These are phyloP conservation scores for Westerdykella aurantiaca DNA, from an alignment of 2,329 filamentous ascomycete species.

Conservation along the genomic window DNA sequence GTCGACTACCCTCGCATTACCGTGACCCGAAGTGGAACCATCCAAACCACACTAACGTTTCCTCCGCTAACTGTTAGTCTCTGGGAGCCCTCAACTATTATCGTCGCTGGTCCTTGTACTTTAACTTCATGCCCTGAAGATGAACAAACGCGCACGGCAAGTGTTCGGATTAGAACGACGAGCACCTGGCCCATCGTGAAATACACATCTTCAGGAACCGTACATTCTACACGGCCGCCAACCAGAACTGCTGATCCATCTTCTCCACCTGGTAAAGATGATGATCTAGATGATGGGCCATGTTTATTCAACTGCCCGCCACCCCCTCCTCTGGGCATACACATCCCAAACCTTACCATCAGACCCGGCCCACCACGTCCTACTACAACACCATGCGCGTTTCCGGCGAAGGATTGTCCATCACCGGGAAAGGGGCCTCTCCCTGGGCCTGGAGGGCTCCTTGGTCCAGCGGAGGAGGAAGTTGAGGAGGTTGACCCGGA, in stretches of 20 bases:
- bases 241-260: neutral
- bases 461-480: no score
- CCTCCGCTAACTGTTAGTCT: neutral
- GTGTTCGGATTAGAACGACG: neutral
- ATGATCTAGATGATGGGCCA: no score
- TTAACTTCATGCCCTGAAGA: neutral
- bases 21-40: neutral
- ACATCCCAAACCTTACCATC: neutral
- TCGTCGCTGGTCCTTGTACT: neutral
- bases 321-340: no score
- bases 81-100: neutral
- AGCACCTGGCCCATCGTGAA: neutral
- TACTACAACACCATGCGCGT: conserved; percentile 4
- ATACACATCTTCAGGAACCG: neutral
- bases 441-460: neutral
- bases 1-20: conserved; percentile 1
- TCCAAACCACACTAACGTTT: conserved; percentile 1
- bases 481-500: no score
- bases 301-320: no score
- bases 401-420: neutral
- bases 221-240: neutral
- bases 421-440: neutral
- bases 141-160: neutral
- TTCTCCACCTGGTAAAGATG: neutral
- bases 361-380: conserved; percentile 1